Base-by-base conservation (phyloP, 2,329 filamentous ascomycete genomes). In the Colletotrichum sp. region DNA sequence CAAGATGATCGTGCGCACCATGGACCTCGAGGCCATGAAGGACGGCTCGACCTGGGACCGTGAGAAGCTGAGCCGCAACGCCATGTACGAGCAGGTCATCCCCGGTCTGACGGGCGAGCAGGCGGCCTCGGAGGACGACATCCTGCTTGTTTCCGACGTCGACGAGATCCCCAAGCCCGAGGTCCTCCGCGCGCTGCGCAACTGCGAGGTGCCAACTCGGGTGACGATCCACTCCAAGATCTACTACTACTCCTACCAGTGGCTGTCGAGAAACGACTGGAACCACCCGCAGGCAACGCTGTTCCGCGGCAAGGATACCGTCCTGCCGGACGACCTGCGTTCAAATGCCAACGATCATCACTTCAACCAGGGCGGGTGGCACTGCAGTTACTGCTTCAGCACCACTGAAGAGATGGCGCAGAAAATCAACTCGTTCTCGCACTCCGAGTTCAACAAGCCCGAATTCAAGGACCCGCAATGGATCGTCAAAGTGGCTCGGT, bases 371-470 rank as follows among this genome's bases (percentile, higher is more conserved):
- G 89, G 90, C 1, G 88, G 84, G 0, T 93, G 92, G 92, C 91
- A 93, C 81, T 93, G 91, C 85, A 91, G 89, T 67, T 90, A 86
- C 71, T 93, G 92, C 83, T 92, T 92, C 80, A 83, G 86, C 21
- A 92, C 89, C 1, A 82, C 93, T 18, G 85, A 85, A 6, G 88
- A 92, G 80, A 85, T 92, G 78, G 82, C 90, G 62, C 87, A 86
- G 77, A 92, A 92, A 82, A 87, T 92, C 82, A 79, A 80, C 21
- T 83, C 82, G 65, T 89, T 88, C 77, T 87, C 84, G 21, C 87
- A 89, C 74, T 24, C 80, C 77, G 26, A 82, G 55, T 79, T 82
- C 70, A 85, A 89, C 70, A 82, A 82, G 26, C 82, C 84, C 36
- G 80, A 84, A 68, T 88, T 85, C 77, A 82, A 83, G 69, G 84